phyloP scores from a whole-genome alignment of 2,329 filamentous ascomycete genomes.

The Beauveria varroae region DNA sequence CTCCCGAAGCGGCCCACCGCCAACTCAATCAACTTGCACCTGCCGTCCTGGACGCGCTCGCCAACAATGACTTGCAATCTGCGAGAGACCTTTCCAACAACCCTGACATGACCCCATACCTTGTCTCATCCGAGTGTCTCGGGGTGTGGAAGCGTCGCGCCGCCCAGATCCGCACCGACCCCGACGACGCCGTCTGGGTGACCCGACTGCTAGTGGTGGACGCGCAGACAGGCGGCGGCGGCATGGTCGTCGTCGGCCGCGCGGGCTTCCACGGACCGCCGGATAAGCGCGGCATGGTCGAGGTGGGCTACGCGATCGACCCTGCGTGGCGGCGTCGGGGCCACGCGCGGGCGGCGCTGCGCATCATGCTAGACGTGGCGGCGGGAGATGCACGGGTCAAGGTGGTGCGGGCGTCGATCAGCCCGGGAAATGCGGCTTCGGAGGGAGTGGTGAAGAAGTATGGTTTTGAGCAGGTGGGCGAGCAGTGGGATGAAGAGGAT shows the following conservation, averaged over 20 bases:
- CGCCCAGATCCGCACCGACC: background rate
- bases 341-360: conserved; percentile 5
- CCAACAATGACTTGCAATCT: background rate
- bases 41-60: background rate
- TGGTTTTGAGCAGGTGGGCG: background rate
- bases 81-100: background rate
- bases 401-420: conserved; percentile 3
- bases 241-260: background rate
- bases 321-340: background rate
- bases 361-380: conserved; percentile 3
- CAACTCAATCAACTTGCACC: background rate
- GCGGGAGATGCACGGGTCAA: background rate
- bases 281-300: conserved; percentile 7
- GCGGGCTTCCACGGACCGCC: conserved; percentile 9
- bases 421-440: background rate
- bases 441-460: background rate
- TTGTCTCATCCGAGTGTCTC: background rate
- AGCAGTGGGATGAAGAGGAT: conserved; percentile 8
- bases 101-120: background rate
- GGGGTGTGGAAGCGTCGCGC: conserved; percentile 2
- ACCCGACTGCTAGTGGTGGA: conserved; percentile 7
- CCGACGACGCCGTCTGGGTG: background rate
- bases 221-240: background rate
- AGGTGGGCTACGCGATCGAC: conserved; percentile 8
- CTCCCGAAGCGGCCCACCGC: background rate